These are phyloP conservation scores for Hanseniaspora sp. DNA, from an alignment of 1,139 yeast genomes.

Conservation along the genomic window DNA sequence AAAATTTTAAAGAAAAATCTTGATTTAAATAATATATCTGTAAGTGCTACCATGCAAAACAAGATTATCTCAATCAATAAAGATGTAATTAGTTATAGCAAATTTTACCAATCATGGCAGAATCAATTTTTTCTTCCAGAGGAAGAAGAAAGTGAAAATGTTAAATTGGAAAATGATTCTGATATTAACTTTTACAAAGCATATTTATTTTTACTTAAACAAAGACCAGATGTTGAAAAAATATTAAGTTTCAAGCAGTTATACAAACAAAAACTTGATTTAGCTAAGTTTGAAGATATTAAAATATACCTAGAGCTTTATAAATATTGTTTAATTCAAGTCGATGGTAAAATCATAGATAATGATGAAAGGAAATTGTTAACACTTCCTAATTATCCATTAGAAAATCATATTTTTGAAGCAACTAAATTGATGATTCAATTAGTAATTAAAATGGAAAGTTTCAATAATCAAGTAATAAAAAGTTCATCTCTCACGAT, in stretches of 20 bases:
- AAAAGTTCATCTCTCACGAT: background rate
- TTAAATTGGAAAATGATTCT: background rate
- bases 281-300: background rate
- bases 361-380: background rate
- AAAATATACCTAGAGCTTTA: background rate
- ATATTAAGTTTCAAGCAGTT: background rate
- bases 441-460: background rate
- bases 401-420: background rate
- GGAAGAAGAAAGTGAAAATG: background rate
- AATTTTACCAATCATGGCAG: constrained; percentile 8
- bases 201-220: background rate
- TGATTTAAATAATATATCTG: background rate
- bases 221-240: background rate
- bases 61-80: background rate
- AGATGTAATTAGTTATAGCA: background rate
- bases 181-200: background rate
- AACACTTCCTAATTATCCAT: background rate
- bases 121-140: background rate
- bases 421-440: background rate
- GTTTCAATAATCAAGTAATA: background rate
- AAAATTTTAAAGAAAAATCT: background rate
- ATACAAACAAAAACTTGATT: background rate
- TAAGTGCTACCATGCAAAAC: background rate
- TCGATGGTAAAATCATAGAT: background rate
- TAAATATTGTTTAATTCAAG: background rate